Evolutionary conservation across 495 filamentous ascomycete genomes (phyloP).

Genomic region (Hypoxylon fragiforme): DNA sequence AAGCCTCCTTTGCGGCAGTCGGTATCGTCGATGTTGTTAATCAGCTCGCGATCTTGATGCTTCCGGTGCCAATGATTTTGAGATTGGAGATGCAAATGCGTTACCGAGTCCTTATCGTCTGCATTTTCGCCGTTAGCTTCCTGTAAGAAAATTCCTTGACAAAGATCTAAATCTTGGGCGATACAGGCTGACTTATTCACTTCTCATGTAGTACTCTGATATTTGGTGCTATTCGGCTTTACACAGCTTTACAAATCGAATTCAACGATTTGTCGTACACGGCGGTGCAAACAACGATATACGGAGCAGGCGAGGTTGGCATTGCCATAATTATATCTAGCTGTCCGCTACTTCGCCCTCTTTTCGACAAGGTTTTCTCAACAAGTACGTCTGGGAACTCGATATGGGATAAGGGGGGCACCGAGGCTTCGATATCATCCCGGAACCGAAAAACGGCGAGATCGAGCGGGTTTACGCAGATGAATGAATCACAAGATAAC

Average conservation of each 20-base stretch:
- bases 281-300: constrained; percentile 7
- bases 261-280: constrained; percentile 20
- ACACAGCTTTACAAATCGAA: constrained; percentile 10
- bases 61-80: constrained; percentile 45
- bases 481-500: constrained; percentile 20
- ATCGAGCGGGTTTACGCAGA: constrained; percentile 30
- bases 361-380: constrained; percentile 17
- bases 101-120: constrained; percentile 37
- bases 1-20: constrained; percentile 10
- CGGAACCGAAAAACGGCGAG: constrained; percentile 22
- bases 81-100: constrained; percentile 36
- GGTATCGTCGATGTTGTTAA: constrained; percentile 34
- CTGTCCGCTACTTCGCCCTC: constrained; percentile 21
- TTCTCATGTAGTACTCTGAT: constrained; percentile 12
- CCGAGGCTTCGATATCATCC: constrained; percentile 5
- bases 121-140: constrained; percentile 42
- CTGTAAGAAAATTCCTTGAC: constrained; percentile 37
- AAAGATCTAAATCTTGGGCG: not conserved
- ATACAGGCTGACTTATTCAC: constrained; percentile 4
- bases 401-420: constrained; percentile 9
- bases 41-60: constrained; percentile 41
- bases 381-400: not conserved
- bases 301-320: constrained; percentile 22
- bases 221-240: constrained; percentile 21
- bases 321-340: constrained; percentile 30